A percentile compares a stretch with the other conserved stretches of the same genome.
Evolutionary conservation across 2,329 filamentous ascomycete species (phyloP).

Genomic region (Venturia effusa): DNA sequence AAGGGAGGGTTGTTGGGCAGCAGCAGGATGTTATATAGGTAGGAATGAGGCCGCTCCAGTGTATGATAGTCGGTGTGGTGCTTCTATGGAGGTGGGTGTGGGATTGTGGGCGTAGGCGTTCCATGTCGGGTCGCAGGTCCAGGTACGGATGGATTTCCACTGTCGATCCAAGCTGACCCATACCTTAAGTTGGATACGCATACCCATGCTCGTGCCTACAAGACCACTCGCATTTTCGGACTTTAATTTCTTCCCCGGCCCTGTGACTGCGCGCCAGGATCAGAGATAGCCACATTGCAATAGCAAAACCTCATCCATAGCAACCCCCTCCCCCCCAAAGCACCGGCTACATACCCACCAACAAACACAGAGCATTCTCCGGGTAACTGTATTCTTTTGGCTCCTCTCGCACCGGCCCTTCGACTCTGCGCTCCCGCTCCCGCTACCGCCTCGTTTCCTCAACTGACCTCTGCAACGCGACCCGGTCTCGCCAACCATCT

Average conservation of each 20-base stretch:
- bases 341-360: no score
- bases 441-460: neutral
- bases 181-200: no score
- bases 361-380: no score
- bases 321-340: no score
- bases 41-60: neutral
- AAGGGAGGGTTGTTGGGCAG: neutral
- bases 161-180: neutral
- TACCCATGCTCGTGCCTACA: neutral
- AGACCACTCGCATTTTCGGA: neutral
- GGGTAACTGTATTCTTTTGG: no score
- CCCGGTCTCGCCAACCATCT: neutral
- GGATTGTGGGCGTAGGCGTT: neutral
- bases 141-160: no score
- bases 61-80: neutral
- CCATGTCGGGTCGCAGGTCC: no score
- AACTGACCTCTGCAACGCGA: neutral
- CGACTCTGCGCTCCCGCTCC: neutral
- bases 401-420: no score
- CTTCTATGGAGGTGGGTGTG: neutral
- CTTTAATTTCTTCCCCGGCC: no score
- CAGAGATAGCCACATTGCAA: neutral
- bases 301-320: neutral
- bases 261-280: no score
- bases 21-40: neutral